These are phyloP conservation scores for Helotiales sp. DNA, from an alignment of 2,329 filamentous ascomycete genomes.

Conservation along the genomic window DNA sequence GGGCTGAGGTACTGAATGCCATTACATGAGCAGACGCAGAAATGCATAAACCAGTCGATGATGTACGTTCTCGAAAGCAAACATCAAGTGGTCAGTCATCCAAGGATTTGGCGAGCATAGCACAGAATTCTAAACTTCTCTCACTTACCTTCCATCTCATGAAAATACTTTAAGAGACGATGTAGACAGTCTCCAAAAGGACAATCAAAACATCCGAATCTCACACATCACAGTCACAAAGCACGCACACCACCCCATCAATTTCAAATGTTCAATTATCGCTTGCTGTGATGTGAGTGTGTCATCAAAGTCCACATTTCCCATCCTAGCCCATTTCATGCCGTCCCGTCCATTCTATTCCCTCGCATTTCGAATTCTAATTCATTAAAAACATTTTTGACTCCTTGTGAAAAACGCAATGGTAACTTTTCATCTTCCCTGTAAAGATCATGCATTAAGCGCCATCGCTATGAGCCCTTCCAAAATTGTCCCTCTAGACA, in stretches of 20 bases:
- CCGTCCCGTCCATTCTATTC: too few relatives aligned
- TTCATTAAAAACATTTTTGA: not conserved
- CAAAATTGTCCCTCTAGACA: conserved; percentile 8
- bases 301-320: not conserved
- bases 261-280: conserved; percentile 3
- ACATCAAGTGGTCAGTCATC: too few relatives aligned
- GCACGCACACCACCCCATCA: not conserved
- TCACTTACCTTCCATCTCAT: too few relatives aligned
- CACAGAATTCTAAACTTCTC: not conserved
- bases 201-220: not conserved
- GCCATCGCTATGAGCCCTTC: conserved; percentile 12
- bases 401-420: not conserved
- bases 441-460: conserved; percentile 6
- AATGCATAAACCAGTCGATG: not conserved
- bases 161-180: not conserved
- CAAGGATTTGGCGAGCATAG: not conserved
- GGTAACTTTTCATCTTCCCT: not conserved
- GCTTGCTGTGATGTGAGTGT: not conserved
- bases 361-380: not conserved
- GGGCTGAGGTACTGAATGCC: not conserved
- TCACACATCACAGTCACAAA: not conserved
- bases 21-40: not conserved
- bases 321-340: not conserved
- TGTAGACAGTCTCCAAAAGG: not conserved
- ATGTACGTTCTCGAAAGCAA: not conserved